Conservation (phyloP, 2,329 filamentous ascomycete species). For the Sclerotinia spermophila region DNA sequence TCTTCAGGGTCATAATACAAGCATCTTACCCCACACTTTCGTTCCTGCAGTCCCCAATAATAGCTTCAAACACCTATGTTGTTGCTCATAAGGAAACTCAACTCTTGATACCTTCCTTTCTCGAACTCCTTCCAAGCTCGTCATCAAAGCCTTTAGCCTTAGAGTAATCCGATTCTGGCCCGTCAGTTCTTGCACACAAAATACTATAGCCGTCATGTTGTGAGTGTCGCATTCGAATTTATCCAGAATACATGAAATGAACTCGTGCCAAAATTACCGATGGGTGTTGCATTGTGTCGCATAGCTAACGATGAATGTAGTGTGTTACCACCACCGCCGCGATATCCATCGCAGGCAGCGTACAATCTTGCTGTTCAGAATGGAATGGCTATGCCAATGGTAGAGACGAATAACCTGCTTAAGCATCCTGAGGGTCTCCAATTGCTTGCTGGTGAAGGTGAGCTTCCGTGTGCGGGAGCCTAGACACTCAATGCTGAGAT, state of each 20-base stretch:
- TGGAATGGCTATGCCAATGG: slow-evolving; percentile 66
- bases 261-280: slow-evolving; percentile 24
- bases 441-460: slow-evolving; percentile 90
- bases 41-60: slow-evolving; percentile 23
- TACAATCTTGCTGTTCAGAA: slow-evolving; percentile 70
- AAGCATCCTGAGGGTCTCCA: slow-evolving; percentile 79
- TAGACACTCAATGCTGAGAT: slow-evolving; percentile 1
- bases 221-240: slow-evolving; percentile 16
- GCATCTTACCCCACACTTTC: slow-evolving; percentile 27
- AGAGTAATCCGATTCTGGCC: neutral
- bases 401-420: slow-evolving; percentile 92
- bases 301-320: slow-evolving; percentile 36
- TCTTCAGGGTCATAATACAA: slow-evolving; percentile 13
- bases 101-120: neutral
- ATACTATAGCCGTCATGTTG: slow-evolving; percentile 15
- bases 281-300: slow-evolving; percentile 21
- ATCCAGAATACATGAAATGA: slow-evolving; percentile 6
- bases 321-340: slow-evolving; percentile 78
- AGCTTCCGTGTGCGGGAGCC: slow-evolving; percentile 14
- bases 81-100: neutral
- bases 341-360: slow-evolving; percentile 72
- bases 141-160: neutral
- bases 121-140: neutral
- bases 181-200: neutral
- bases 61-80: slow-evolving; percentile 1